Evolutionary conservation across 179 eudicot species (phyloP).

Genomic region (Beta lomatogona): DNA sequence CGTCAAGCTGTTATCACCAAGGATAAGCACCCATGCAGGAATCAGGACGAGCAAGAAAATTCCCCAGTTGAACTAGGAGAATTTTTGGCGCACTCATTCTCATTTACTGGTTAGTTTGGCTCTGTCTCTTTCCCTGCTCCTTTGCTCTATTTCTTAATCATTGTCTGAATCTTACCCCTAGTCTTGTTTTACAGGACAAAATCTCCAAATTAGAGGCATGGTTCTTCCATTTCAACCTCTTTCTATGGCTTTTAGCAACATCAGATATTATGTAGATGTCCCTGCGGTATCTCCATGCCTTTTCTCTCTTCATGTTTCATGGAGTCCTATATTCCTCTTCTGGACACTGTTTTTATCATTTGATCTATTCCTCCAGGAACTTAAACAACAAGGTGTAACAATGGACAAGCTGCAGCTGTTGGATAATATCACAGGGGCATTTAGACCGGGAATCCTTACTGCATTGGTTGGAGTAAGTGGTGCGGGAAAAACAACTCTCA

Average conservation of each 20-base stretch:
- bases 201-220: slow-evolving; percentile 60
- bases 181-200: slow-evolving; percentile 48
- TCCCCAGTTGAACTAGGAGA: slow-evolving; percentile 56
- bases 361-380: slow-evolving; percentile 49
- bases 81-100: slow-evolving; percentile 68
- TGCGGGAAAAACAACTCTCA: slow-evolving; percentile 96
- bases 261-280: slow-evolving; percentile 75
- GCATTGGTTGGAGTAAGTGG: slow-evolving; percentile 95
- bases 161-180: slow-evolving; percentile 1
- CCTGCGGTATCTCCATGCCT: slow-evolving; percentile 56
- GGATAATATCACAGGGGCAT: slow-evolving; percentile 72
- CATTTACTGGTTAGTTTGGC: slow-evolving; percentile 57
- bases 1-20: slow-evolving; percentile 58
- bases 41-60: slow-evolving; percentile 35
- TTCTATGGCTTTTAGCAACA: slow-evolving; percentile 77
- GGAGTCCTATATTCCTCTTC: slow-evolving; percentile 5
- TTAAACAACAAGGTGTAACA: slow-evolving; percentile 61
- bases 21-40: slow-evolving; percentile 32
- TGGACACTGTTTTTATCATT: slow-evolving; percentile 20
- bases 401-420: slow-evolving; percentile 65
- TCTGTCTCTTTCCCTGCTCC: not conserved
- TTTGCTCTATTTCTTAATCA: slow-evolving; percentile 7
- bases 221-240: slow-evolving; percentile 93
- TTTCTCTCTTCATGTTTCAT: not conserved
- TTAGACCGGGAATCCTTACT: slow-evolving; percentile 87